A percentile compares a stretch with the other conserved stretches of the same genome.
Evolutionary conservation across 2,329 filamentous ascomycete species (phyloP).

Genomic region (Aspergillus uvarum): DNA sequence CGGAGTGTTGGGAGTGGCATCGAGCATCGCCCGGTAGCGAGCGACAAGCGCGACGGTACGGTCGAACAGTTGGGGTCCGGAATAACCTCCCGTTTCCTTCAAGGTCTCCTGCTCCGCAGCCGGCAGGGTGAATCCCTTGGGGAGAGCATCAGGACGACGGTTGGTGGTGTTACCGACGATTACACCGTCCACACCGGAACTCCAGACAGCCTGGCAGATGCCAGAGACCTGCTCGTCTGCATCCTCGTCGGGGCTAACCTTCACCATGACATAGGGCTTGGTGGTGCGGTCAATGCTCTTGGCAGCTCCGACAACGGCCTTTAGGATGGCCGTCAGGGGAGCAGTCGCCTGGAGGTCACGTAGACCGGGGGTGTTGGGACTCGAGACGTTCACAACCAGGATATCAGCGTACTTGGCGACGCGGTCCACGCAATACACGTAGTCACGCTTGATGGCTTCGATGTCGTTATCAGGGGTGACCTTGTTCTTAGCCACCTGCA

Average conservation of each 20-base stretch:
- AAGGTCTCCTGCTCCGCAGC: constrained; percentile 66
- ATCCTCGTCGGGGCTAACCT: constrained; percentile 95
- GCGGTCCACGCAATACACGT: constrained; percentile 83
- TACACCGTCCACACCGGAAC: constrained; percentile 85
- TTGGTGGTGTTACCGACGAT: constrained; percentile 98
- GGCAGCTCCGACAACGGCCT: constrained; percentile 79
- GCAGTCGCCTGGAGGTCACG: constrained; percentile 81
- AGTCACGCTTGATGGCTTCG: constrained; percentile 72
- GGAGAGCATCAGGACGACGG: constrained; percentile 68
- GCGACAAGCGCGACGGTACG: constrained; percentile 75
- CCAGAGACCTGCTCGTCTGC: constrained; percentile 78
- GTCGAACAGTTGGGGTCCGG: constrained; percentile 83
- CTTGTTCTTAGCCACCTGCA: constrained; percentile 98
- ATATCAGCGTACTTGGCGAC: constrained; percentile 89
- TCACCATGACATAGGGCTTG: constrained; percentile 89
- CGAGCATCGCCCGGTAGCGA: constrained; percentile 71
- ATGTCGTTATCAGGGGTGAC: constrained; percentile 81
- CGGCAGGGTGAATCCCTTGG: constrained; percentile 64
- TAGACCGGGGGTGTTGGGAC: constrained; percentile 90
- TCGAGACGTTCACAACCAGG: constrained; percentile 96
- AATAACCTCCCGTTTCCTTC: constrained; percentile 81
- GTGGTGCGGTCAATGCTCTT: constrained; percentile 65
- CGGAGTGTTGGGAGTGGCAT: constrained; percentile 44
- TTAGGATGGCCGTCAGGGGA: constrained; percentile 76
- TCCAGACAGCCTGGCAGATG: constrained; percentile 81